Percentiles rank a stretch among this genome's conserved stretches.
Conservation (phyloP, 2,329 filamentous ascomycete species). For the Epichloe typhina region DNA sequence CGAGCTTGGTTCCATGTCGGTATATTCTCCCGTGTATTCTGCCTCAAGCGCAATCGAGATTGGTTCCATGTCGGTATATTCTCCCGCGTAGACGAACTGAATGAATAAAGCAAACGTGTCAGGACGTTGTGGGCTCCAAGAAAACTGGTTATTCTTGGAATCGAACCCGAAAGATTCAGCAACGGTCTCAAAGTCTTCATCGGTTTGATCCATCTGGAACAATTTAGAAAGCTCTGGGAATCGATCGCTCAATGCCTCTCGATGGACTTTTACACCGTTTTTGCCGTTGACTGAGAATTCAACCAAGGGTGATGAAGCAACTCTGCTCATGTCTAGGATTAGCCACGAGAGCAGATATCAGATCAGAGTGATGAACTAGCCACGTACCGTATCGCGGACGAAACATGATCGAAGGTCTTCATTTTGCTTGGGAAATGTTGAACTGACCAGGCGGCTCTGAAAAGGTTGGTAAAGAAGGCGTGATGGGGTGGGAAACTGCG, state of each 20-base stretch:
- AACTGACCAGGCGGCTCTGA: too few species aligned
- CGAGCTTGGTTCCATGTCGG: too few species aligned
- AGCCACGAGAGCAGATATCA: too few species aligned
- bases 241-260: neutral
- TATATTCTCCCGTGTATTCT: too few species aligned
- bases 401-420: fast-evolving
- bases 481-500: too few species aligned
- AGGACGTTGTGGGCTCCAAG: neutral
- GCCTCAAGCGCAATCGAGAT: too few species aligned
- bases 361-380: too few species aligned
- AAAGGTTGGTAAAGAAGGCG: too few species aligned
- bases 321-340: too few species aligned
- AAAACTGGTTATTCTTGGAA: neutral
- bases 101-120: neutral
- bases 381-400: too few species aligned
- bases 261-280: neutral
- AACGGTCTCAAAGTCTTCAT: neutral
- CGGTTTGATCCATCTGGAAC: neutral
- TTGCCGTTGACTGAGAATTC: neutral
- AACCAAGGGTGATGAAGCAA: neutral
- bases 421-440: too few species aligned
- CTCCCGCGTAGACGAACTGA: neutral
- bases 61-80: neutral
- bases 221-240: neutral
- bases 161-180: neutral